These are phyloP conservation scores for Coemansia javaensis DNA, from an alignment of 192 early-diverging fungal species.

Conservation along the genomic window DNA sequence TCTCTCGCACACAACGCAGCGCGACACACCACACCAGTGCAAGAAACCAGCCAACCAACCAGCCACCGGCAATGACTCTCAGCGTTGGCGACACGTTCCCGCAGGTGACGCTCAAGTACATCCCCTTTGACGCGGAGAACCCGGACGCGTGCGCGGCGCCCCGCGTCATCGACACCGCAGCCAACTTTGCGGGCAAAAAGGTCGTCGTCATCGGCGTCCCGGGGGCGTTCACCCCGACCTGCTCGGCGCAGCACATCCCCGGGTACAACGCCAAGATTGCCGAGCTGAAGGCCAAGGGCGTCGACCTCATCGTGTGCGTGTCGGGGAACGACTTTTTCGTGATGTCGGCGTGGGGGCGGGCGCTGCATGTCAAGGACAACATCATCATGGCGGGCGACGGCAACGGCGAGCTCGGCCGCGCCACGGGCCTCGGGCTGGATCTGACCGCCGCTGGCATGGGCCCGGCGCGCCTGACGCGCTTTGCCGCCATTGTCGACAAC, in stretches of 20 bases:
- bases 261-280: conserved; percentile 17
- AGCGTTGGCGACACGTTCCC: conserved; percentile 54
- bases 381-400: conserved; percentile 69
- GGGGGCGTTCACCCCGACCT: conserved; percentile 36
- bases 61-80: conserved; percentile 16
- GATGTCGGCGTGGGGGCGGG: conserved; percentile 53
- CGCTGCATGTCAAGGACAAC: conserved; percentile 24
- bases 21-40: too few relatives aligned
- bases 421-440: conserved; percentile 62
- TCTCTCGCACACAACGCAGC: too few relatives aligned
- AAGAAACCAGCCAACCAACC: too few relatives aligned
- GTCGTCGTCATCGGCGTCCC: conserved; percentile 37
- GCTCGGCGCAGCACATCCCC: conserved; percentile 36
- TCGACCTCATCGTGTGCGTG: conserved; percentile 39
- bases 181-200: conserved; percentile 42
- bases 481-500: conserved; percentile 63
- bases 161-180: conserved; percentile 38
- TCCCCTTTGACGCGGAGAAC: conserved; percentile 35
- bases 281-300: conserved; percentile 35
- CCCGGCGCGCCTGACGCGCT: conserved; percentile 60
- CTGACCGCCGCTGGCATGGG: conserved; percentile 59
- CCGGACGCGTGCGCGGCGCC: conserved; percentile 45
- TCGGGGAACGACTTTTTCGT: conserved; percentile 53
- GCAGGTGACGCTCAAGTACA: conserved; percentile 55
- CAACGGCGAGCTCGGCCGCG: conserved; percentile 60